Conservation (phyloP, 306 rosid species). For the Inga oerstediana region DNA sequence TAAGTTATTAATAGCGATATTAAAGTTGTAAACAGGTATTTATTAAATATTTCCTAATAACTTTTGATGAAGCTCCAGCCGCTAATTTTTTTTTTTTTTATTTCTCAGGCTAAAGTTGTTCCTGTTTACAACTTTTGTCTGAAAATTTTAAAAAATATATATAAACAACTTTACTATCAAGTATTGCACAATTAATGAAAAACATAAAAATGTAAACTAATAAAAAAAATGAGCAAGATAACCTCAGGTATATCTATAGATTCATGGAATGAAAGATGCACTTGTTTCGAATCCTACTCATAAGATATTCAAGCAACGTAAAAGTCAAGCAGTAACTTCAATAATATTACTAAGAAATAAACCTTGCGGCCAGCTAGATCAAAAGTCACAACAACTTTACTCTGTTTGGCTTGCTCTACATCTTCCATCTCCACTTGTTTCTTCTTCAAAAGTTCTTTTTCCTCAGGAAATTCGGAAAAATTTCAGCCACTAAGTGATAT, state of each 20-base stretch:
- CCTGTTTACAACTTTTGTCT: no score
- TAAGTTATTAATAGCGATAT: no score
- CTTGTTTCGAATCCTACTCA: neutral
- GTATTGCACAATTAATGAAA: conserved; percentile 20
- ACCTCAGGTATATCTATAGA: conserved; percentile 17
- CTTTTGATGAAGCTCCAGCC: no score
- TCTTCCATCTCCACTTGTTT: conserved; percentile 88
- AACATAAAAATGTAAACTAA: conserved; percentile 16
- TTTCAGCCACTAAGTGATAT: neutral
- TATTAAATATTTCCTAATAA: no score
- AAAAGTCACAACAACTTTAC: conserved; percentile 82
- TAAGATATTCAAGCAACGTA: neutral
- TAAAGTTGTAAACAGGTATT: no score
- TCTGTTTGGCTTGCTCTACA: conserved; percentile 81
- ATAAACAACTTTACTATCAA: neutral
- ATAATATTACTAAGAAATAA: conserved; percentile 24
- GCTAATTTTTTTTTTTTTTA: no score
- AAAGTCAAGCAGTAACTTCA: conserved; percentile 19
- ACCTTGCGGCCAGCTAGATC: conserved; percentile 99
- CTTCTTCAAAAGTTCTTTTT: conserved; percentile 81
- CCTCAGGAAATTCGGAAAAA: conserved; percentile 49
- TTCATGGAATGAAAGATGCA: conserved; percentile 15
- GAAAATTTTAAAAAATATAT: no score
- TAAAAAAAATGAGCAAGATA: conserved; percentile 25
- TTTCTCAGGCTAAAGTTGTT: no score